A percentile compares a stretch with the other conserved stretches of the same genome.
Evolutionary conservation across 1,139 yeast species (phyloP).

Genomic region (Geotrichum aggregatum): DNA sequence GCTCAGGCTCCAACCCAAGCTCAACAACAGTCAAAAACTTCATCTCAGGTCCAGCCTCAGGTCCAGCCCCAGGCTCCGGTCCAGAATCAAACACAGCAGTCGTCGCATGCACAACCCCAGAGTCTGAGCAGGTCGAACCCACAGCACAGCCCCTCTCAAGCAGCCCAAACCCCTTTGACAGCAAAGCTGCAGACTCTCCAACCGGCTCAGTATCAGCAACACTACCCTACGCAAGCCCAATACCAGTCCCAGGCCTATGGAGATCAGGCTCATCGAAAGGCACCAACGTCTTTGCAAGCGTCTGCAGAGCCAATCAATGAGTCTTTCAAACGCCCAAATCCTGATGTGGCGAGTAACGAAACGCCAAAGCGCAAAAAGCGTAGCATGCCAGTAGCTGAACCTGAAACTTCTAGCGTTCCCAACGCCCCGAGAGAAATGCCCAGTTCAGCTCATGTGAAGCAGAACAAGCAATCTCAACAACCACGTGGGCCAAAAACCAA

Average conservation of each 20-base stretch:
- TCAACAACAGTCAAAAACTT: background rate
- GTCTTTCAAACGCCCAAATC: background rate
- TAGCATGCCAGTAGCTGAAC: background rate
- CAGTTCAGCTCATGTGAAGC: background rate
- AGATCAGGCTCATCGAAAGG: background rate
- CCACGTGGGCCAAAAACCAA: background rate
- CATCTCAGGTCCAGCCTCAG: background rate
- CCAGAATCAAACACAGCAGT: background rate
- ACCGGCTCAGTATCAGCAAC: background rate
- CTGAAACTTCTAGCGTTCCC: background rate
- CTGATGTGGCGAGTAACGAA: background rate
- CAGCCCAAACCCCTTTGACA: background rate
- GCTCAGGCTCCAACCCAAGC: conserved; percentile 5
- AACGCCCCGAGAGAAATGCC: no score
- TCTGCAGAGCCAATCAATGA: background rate
- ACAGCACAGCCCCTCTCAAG: background rate
- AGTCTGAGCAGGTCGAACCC: background rate
- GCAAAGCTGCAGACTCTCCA: conserved; percentile 7
- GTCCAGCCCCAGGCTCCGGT: background rate
- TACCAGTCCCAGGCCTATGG: background rate
- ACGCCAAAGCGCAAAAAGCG: conserved; percentile 2
- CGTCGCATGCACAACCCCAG: conserved; percentile 3
- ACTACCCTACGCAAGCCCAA: background rate
- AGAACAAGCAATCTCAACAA: background rate
- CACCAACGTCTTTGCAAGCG: background rate